These are phyloP conservation scores for Geotrichum fermentans DNA, from an alignment of 1,139 yeast species.

Conservation along the genomic window DNA sequence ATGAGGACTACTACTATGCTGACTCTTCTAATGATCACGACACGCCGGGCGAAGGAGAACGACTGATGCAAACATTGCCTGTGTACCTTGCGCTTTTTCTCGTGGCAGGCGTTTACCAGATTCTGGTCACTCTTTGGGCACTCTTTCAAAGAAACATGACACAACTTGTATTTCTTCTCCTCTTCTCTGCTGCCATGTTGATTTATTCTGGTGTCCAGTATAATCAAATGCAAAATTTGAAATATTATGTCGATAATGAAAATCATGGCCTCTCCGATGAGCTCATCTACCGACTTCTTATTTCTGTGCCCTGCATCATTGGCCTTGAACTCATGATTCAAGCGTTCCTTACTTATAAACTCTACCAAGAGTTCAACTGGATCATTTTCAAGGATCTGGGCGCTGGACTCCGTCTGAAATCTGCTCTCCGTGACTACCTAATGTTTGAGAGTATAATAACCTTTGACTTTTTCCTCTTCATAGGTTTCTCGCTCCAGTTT, in stretches of 20 bases:
- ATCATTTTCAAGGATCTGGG: neutral
- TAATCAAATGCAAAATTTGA: conserved; percentile 25
- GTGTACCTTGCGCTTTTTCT: conserved; percentile 44
- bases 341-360: conserved; percentile 37
- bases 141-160: conserved; percentile 5
- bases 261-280: conserved; percentile 5
- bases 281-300: conserved; percentile 37
- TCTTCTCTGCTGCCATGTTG: neutral
- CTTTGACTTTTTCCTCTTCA: conserved; percentile 48
- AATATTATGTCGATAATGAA: too few relatives aligned
- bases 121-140: conserved; percentile 43
- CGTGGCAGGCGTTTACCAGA: conserved; percentile 44
- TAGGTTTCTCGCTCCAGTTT: conserved; percentile 53
- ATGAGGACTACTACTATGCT: conserved; percentile 32
- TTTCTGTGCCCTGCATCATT: conserved; percentile 46
- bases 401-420: conserved; percentile 38
- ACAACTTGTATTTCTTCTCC: neutral
- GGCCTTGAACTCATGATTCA: conserved; percentile 42
- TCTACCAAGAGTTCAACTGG: conserved; percentile 38
- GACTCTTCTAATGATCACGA: conserved; percentile 30
- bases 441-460: conserved; percentile 40
- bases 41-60: conserved; percentile 22
- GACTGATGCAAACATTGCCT: conserved; percentile 34
- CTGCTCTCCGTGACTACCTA: conserved; percentile 44
- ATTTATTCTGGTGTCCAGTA: conserved; percentile 35